Evolutionary conservation across 371 early-diverging fungal genomes (phyloP).

Genomic region (Actinomortierella ambigua): DNA sequence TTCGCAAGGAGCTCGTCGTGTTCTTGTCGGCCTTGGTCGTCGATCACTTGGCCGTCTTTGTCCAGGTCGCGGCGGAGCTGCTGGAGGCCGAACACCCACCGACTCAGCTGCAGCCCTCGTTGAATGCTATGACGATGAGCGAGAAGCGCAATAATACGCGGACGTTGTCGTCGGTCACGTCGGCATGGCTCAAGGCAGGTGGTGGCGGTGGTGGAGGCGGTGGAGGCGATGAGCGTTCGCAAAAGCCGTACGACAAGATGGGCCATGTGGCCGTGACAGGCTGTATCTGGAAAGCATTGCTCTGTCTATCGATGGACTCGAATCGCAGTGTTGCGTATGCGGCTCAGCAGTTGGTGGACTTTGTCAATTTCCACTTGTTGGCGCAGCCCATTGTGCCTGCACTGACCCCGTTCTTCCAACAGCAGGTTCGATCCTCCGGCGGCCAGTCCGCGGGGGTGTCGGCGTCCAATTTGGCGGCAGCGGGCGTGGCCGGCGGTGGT

Average conservation of each 20-base stretch:
- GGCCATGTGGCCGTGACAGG: slow-evolving; percentile 57
- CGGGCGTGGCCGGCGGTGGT: not conserved
- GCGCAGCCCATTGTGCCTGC: slow-evolving; percentile 33
- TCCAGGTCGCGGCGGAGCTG: slow-evolving; percentile 68
- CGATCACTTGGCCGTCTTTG: slow-evolving; percentile 63
- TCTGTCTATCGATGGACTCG: slow-evolving; percentile 81
- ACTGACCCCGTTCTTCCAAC: slow-evolving; percentile 36
- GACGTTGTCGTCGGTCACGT: slow-evolving; percentile 22
- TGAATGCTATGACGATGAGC: slow-evolving; percentile 1
- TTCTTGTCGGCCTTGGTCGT: slow-evolving; percentile 72
- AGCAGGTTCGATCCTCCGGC: slow-evolving; percentile 14
- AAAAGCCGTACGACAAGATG: slow-evolving; percentile 24
- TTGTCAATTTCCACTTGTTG: slow-evolving; percentile 62
- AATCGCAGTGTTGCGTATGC: slow-evolving; percentile 69
- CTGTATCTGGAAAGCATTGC: slow-evolving; percentile 78
- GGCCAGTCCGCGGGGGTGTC: slow-evolving; percentile 21
- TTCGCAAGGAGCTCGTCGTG: slow-evolving; percentile 80
- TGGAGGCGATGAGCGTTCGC: slow-evolving; percentile 29
- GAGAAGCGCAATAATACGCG: not conserved
- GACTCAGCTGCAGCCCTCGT: not conserved
- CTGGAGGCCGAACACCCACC: slow-evolving; percentile 60
- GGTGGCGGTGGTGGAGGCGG: slow-evolving; percentile 22
- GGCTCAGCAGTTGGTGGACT: slow-evolving; percentile 75
- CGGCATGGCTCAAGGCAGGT: slow-evolving; percentile 20
- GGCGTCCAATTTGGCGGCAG: slow-evolving; percentile 1